Evolutionary conservation across 202 grass and related monocot species (phyloP).

Genomic region (Panicum hallii): DNA sequence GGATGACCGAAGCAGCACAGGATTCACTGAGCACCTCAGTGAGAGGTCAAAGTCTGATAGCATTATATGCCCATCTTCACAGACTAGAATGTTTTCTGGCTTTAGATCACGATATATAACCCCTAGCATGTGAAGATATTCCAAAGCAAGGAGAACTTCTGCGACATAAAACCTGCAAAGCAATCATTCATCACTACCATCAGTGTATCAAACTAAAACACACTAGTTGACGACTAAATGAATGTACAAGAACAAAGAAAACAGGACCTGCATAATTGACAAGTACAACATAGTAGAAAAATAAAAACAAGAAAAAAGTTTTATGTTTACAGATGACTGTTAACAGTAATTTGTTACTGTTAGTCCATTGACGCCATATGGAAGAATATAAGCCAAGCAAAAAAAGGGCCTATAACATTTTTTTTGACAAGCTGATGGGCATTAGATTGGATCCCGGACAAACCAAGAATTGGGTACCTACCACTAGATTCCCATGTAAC

Average conservation of each 20-base stretch:
- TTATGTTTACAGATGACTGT: background rate
- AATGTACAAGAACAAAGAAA: background rate
- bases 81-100: slow-evolving; percentile 94
- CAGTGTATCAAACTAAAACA: slow-evolving; percentile 14
- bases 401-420: background rate
- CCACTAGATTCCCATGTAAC: background rate
- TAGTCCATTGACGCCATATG: background rate
- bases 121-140: slow-evolving; percentile 97
- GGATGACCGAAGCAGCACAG: slow-evolving; percentile 76
- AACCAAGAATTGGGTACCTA: slow-evolving; percentile 7
- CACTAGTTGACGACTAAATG: slow-evolving; percentile 6
- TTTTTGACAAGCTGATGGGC: background rate
- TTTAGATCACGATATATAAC: slow-evolving; percentile 98
- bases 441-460: slow-evolving; percentile 2
- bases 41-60: slow-evolving; percentile 96
- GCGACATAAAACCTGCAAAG: slow-evolving; percentile 91
- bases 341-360: background rate
- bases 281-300: slow-evolving; percentile 9
- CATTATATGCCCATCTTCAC: slow-evolving; percentile 98
- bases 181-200: slow-evolving; percentile 45
- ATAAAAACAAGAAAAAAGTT: background rate
- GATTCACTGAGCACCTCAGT: slow-evolving; percentile 83
- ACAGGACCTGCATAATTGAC: background rate
- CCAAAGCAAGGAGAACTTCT: slow-evolving; percentile 93
- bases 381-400: background rate